Percentiles rank a stretch among this genome's conserved stretches.
Evolutionary conservation across 805 yeast genomes (phyloP).

Genomic region (Lipomyces kockii): DNA sequence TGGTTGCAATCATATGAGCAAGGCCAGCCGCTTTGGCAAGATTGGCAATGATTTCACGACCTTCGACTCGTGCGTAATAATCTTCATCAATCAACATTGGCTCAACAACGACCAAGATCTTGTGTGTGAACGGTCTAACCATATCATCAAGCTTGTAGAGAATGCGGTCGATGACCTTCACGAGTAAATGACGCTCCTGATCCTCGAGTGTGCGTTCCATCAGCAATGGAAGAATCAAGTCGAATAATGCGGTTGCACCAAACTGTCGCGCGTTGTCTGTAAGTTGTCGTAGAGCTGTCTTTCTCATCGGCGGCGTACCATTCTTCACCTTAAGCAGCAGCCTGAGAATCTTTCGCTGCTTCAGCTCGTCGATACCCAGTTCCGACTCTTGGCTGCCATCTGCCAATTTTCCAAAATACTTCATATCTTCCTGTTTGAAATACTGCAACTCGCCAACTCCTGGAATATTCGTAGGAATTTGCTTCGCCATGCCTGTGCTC

Average conservation of each 20-base stretch:
- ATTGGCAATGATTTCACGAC: slow-evolving; percentile 75
- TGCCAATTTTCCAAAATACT: slow-evolving; percentile 68
- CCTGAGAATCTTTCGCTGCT: slow-evolving; percentile 64
- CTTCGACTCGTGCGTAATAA: slow-evolving; percentile 71
- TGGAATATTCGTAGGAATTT: slow-evolving; percentile 58
- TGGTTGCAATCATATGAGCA: slow-evolving; percentile 72
- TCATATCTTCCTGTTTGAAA: slow-evolving; percentile 72
- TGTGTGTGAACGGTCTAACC: slow-evolving; percentile 73
- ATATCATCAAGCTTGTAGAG: slow-evolving; percentile 66
- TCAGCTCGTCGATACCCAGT: slow-evolving; percentile 57
- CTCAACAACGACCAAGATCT: slow-evolving; percentile 71
- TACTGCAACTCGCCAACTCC: slow-evolving; percentile 68
- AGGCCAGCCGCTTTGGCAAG: slow-evolving; percentile 83
- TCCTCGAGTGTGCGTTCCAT: slow-evolving; percentile 75
- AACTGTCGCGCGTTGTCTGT: slow-evolving; percentile 64
- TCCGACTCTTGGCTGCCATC: slow-evolving; percentile 44
- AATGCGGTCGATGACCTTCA: slow-evolving; percentile 74
- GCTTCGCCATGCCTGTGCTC: slow-evolving; percentile 42
- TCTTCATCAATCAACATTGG: slow-evolving; percentile 85
- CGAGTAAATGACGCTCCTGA: slow-evolving; percentile 79
- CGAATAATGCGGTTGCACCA: slow-evolving; percentile 73
- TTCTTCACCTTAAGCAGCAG: slow-evolving; percentile 74
- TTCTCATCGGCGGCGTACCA: slow-evolving; percentile 72
- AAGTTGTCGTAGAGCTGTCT: slow-evolving; percentile 66
- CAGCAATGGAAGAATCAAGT: slow-evolving; percentile 74